These are phyloP conservation scores for Phaeosphaeriaceae sp. DNA, from an alignment of 2,329 filamentous ascomycete species.

Conservation along the genomic window DNA sequence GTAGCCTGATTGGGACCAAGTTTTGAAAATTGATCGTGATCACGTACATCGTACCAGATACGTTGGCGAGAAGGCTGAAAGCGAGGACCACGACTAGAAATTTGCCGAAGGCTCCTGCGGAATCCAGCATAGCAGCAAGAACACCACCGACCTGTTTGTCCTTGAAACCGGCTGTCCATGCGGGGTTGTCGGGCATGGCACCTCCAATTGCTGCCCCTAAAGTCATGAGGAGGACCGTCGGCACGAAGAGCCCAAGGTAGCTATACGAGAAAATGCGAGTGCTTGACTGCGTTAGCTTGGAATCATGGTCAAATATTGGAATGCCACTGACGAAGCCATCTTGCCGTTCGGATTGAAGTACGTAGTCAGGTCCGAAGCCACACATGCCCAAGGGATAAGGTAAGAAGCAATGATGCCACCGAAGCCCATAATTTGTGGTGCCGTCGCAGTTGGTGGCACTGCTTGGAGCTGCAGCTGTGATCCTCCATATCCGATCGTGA, in stretches of 20 bases:
- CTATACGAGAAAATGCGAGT: conserved; percentile 16
- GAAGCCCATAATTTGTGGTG: not conserved
- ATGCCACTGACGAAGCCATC: not conserved
- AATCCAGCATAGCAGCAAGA: conserved; percentile 39
- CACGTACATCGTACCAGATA: not conserved
- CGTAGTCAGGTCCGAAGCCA: not conserved
- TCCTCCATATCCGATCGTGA: not conserved
- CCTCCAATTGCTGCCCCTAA: conserved; percentile 45
- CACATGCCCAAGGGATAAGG: not conserved
- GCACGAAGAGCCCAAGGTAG: conserved; percentile 43
- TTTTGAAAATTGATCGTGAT: not conserved
- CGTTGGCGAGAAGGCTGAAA: conserved; percentile 20
- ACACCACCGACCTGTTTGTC: conserved; percentile 39
- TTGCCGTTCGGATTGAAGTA: not conserved
- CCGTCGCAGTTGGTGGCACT: not conserved
- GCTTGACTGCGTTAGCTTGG: not conserved
- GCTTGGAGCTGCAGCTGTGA: not conserved
- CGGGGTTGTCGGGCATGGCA: conserved; percentile 29
- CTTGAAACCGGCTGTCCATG: conserved; percentile 38
- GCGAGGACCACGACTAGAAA: conserved; percentile 44
- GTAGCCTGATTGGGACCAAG: not conserved
- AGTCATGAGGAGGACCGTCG: conserved; percentile 42
- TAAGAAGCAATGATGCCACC: not conserved
- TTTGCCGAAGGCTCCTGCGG: conserved; percentile 45
- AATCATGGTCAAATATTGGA: no score